Evolutionary conservation across 768 basidiomycete species (phyloP).

Genomic region (Lenzites betulinus): DNA sequence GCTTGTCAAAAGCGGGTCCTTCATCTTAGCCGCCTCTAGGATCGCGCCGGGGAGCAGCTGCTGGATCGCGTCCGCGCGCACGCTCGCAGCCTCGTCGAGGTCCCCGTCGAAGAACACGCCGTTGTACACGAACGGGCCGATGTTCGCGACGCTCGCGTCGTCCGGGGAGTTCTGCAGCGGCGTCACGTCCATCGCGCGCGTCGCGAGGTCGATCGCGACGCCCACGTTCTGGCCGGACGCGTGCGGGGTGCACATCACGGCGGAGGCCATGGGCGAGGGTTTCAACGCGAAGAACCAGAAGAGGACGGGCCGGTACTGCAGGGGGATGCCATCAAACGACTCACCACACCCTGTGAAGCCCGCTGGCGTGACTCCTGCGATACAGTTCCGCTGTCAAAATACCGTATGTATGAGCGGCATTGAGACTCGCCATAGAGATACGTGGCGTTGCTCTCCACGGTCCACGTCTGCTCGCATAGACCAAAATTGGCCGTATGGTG

Average conservation of each 20-base stretch:
- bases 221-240: constrained; percentile 48
- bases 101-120: constrained; percentile 51
- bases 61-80: constrained; percentile 45
- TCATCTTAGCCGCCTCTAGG: constrained; percentile 46
- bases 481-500: constrained; percentile 43
- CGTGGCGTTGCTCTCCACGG: constrained; percentile 40
- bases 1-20: constrained; percentile 38
- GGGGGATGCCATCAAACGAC: constrained; percentile 27
- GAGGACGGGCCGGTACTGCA: constrained; percentile 49
- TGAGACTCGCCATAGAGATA: constrained; percentile 45
- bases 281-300: constrained; percentile 59
- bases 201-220: constrained; percentile 46
- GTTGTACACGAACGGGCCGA: constrained; percentile 53
- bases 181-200: constrained; percentile 46
- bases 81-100: constrained; percentile 37
- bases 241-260: constrained; percentile 49
- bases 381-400: neutral
- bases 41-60: constrained; percentile 55
- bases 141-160: constrained; percentile 43
- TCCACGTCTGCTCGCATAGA: constrained; percentile 44
- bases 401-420: neutral
- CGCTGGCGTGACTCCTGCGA: constrained; percentile 11
- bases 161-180: constrained; percentile 44
- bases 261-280: constrained; percentile 42
- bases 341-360: constrained; percentile 22